Conservation (phyloP, 2,329 filamentous ascomycete genomes). For the Chaetomiaceae sp. region DNA sequence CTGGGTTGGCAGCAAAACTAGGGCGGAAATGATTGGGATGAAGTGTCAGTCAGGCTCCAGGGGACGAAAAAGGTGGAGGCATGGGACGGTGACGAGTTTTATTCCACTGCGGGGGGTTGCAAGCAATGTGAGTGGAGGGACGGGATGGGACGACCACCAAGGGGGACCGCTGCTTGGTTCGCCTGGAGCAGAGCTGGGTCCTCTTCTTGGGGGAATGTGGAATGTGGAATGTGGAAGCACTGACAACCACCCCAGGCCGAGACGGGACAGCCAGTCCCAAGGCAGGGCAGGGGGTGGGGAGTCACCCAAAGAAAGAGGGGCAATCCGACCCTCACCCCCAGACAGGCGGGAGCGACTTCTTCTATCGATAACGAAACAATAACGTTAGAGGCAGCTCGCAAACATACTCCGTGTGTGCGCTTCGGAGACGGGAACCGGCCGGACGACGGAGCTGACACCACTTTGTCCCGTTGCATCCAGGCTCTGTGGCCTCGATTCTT, state of each 20-base stretch:
- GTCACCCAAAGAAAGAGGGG: conserved; percentile 10
- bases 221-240: conserved; percentile 1
- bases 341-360: not conserved
- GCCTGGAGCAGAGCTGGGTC: not conserved
- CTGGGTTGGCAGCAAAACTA: conserved; percentile 14
- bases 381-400: no score
- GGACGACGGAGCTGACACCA: conserved; percentile 15
- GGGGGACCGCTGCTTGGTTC: conserved; percentile 19
- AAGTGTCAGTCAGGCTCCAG: conserved; percentile 22
- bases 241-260: conserved; percentile 14
- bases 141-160: conserved; percentile 16
- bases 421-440: conserved; percentile 19
- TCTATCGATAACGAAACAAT: conserved; percentile 20
- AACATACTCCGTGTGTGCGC: no score
- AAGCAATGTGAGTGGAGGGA: conserved; percentile 24
- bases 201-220: no score
- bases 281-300: conserved; percentile 9
- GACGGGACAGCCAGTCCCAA: conserved; percentile 10
- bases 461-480: not conserved
- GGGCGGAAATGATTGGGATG: conserved; percentile 23
- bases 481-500: not conserved
- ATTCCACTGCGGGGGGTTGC: conserved; percentile 27
- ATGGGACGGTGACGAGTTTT: conserved; percentile 29
- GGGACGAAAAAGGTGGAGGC: conserved; percentile 27
- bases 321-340: no score